Evolutionary conservation across 2,329 filamentous ascomycete species (phyloP).

Genomic region (Pseudogymnoascus sp.): DNA sequence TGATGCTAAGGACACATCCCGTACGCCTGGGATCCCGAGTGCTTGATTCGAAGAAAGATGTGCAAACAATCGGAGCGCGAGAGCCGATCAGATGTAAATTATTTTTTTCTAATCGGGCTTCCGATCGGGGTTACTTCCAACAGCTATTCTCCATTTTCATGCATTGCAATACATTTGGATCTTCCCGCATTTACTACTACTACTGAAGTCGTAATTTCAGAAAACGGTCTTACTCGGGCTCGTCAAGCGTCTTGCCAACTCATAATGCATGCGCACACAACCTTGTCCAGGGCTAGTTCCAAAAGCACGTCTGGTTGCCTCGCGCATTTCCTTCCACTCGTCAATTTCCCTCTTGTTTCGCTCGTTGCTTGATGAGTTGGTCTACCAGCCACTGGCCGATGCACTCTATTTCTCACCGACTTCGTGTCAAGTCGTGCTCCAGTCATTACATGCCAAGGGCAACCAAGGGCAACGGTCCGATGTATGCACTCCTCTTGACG

Average conservation of each 20-base stretch:
- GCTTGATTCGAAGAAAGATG: background rate
- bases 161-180: constrained; percentile 10
- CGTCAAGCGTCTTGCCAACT: constrained; percentile 64
- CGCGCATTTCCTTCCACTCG: constrained; percentile 18
- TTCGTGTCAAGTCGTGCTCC: constrained; percentile 33
- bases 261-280: constrained; percentile 61
- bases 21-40: background rate
- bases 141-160: constrained; percentile 9
- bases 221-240: constrained; percentile 44
- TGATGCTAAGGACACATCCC: constrained; percentile 2
- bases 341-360: constrained; percentile 1
- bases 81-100: background rate
- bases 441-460: constrained; percentile 28
- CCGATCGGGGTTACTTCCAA: constrained; percentile 6
- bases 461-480: constrained; percentile 19
- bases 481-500: constrained; percentile 16
- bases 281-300: constrained; percentile 28
- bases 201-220: constrained; percentile 8
- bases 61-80: background rate
- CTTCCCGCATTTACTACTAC: constrained; percentile 8
- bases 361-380: constrained; percentile 11
- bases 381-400: constrained; percentile 28
- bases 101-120: background rate
- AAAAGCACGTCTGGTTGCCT: constrained; percentile 25
- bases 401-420: constrained; percentile 30